phyloP scores from a whole-genome alignment of 768 basidiomycete genomes.

The Crepidotus variabilis region DNA sequence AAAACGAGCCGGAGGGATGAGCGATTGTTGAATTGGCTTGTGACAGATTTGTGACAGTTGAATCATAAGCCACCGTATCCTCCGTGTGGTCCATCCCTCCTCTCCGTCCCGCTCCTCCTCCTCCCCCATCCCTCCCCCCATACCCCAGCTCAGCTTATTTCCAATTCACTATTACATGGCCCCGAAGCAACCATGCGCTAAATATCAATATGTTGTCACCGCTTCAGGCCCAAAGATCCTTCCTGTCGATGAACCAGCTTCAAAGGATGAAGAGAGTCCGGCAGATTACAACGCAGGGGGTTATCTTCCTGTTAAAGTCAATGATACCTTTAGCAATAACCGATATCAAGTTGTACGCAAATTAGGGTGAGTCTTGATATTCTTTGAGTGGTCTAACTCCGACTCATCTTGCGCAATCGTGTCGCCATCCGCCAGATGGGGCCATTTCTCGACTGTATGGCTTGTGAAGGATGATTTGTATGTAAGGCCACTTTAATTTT shows the following conservation, averaged over 20 bases:
- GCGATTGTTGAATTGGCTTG: conserved; percentile 6
- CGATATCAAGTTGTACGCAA: conserved; percentile 88
- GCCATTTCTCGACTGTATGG: conserved; percentile 95
- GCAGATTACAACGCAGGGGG: conserved; percentile 81
- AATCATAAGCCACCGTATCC: conserved; percentile 3
- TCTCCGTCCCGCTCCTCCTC: conserved; percentile 16
- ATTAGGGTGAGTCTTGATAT: conserved; percentile 57
- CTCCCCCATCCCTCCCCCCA: conserved; percentile 11
- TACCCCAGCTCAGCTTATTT: conserved; percentile 10
- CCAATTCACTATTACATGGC: conserved; percentile 46
- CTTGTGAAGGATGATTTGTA: conserved; percentile 76
- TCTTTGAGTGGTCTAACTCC: conserved; percentile 10
- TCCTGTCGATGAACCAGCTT: conserved; percentile 59
- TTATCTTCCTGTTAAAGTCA: conserved; percentile 77
- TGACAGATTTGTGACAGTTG: conserved; percentile 16
- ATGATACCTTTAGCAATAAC: conserved; percentile 79
- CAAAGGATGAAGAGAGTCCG: conserved; percentile 80
- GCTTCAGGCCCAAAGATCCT: conserved; percentile 64
- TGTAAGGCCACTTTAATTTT: conserved; percentile 26
- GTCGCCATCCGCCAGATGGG: conserved; percentile 58
- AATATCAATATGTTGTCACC: conserved; percentile 75
- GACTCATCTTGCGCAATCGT: conserved; percentile 23
- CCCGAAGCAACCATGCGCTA: conserved; percentile 60
- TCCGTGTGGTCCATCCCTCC: conserved; percentile 12
- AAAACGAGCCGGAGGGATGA: not conserved